Base-by-base conservation (phyloP, 495 filamentous ascomycete genomes). In the Pyrenopolyporus hunteri region DNA sequence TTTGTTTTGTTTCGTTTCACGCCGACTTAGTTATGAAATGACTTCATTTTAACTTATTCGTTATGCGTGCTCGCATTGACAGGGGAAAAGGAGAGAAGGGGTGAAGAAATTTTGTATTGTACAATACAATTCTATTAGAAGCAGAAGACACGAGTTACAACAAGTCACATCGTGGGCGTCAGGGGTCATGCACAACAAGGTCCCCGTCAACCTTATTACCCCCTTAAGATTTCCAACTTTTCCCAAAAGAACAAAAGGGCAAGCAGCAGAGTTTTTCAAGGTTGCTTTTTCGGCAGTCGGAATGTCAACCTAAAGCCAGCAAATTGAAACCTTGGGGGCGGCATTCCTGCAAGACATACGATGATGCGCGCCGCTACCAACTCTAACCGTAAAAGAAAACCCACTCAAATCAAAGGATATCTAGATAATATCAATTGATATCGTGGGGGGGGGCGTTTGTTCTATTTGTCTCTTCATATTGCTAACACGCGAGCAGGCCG, bases 361-460 rank as follows among this genome's bases (percentile, higher is more conserved):
- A 67, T 67, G 63, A 67, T 67, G 63, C 58, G 63, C 63, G 58
- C 63, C 58, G 58, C 63, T 67, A 50, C 58, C 53, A 66, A 49
- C 59, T 58, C 64, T 59, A 63, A 40, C 54, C 29, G n/a, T n/a
- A 52, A 43, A 45, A 66, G 13, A 28, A 61, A 61, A 59, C 57
- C 63, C 56, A 60, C 63, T 42, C 51, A 46, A 66, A 66, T 57
- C 55, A 57, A 35, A 42, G 52, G 56, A 60, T 66, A 66, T 45
- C 54, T 47, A 31, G 26, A 57, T 47, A 42, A n/a, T n/a, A n/a
- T n/a, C n/a, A n/a, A n/a, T n/a, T n/a, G 53, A 52, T 51, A 50
- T 63, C 51, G 59, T 50, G 44, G 51, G 51, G 59, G 51, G n/a
- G n/a, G n/a, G n/a, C n/a, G 35, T 39, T 7, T 52, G 8, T 52